phyloP scores from a whole-genome alignment of 2,329 filamentous ascomycete genomes.

The Dothistroma pini region DNA sequence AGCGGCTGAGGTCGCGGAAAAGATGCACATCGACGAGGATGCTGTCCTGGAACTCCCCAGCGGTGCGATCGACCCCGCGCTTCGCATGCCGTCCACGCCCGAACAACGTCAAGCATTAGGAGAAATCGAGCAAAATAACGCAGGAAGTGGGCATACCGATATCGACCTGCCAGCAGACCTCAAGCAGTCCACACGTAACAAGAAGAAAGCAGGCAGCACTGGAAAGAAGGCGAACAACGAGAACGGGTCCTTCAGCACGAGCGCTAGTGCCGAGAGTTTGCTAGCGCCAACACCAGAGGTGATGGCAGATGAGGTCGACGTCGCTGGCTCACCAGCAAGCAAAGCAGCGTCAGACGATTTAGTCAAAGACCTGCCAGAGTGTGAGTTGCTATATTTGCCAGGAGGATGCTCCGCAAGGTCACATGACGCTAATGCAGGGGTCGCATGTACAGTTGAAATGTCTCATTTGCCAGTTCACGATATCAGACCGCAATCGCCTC shows the following conservation, averaged over 20 bases:
- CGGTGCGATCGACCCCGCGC: slow-evolving; percentile 7
- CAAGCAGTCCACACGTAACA: slow-evolving; percentile 35
- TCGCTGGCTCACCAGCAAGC: slow-evolving; percentile 19
- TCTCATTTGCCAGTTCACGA: slow-evolving; percentile 21
- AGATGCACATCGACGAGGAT: slow-evolving; percentile 37
- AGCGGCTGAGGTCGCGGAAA: slow-evolving; percentile 39
- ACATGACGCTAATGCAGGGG: slow-evolving; percentile 28
- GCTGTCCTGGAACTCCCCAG: slow-evolving; percentile 32
- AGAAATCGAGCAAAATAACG: slow-evolving; percentile 40
- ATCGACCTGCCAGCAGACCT: slow-evolving; percentile 19
- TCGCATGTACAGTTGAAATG: slow-evolving; percentile 17
- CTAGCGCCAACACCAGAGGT: slow-evolving; percentile 9
- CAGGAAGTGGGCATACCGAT: slow-evolving; percentile 25
- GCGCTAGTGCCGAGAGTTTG: slow-evolving; percentile 8
- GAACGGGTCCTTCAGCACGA: slow-evolving; percentile 11
- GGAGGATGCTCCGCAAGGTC: slow-evolving; percentile 14
- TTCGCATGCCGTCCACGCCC: slow-evolving; percentile 11
- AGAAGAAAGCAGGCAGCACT: slow-evolving; percentile 34
- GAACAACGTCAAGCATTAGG: slow-evolving; percentile 38
- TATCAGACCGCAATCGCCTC: slow-evolving; percentile 20
- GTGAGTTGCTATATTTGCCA: slow-evolving; percentile 14
- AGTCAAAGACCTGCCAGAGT: slow-evolving; percentile 16
- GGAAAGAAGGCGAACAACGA: slow-evolving; percentile 31
- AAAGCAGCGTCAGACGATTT: slow-evolving; percentile 20
- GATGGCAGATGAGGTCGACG: slow-evolving; percentile 19